Base-by-base conservation (phyloP, 2,329 filamentous ascomycete genomes). In the Stachybotrys chlorohalonatus region DNA sequence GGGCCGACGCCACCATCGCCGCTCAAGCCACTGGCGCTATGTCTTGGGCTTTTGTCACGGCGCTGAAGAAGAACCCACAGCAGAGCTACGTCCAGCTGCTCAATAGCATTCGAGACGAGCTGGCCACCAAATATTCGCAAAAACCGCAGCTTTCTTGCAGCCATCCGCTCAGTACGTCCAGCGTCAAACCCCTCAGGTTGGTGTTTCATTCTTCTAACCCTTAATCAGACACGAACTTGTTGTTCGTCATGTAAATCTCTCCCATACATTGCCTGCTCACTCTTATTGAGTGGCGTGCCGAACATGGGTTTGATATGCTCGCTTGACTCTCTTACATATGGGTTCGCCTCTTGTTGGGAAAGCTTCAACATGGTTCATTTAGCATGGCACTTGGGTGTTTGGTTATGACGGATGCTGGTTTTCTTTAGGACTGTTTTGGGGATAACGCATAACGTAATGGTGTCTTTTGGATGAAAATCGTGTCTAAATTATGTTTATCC, bases 81-180 rank as follows among this genome's bases (percentile, higher is more conserved):
- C 94, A 99, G 77, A 96, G 91, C 75, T 99, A 99, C 67, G 92
- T 99, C 52, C 88, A 96, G 75, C 77, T 99, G 58, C 81, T 99
- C 64, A 97, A 96, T 78, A 96, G 87, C 72, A 96, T 99, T 65
- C 88, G 94, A 59, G 92, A 96, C 63, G 91, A 97, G 72, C 79
- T 99, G 58, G 76, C 89, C 58, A 84, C 83, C 52, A 93, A 93
- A 68, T 99, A 99, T 70, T 81, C 81, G 11, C 94, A 99, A 76
- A 96, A 95, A 77, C 94, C 94, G 55, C 94, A 99, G 77, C 77
- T 99, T 63, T 97, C 92, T 67, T 95, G 91, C 76, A 96, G 92
- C 73, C 94, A 99, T 72, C 94, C 94, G 54, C 77, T 99, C 70
- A 90, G 93, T 96, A 85, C 76, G 85, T 53, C 47, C 53, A 52